Base-by-base conservation (phyloP, 352 stramenopile genomes). In the Phytophthora capsici region DNA sequence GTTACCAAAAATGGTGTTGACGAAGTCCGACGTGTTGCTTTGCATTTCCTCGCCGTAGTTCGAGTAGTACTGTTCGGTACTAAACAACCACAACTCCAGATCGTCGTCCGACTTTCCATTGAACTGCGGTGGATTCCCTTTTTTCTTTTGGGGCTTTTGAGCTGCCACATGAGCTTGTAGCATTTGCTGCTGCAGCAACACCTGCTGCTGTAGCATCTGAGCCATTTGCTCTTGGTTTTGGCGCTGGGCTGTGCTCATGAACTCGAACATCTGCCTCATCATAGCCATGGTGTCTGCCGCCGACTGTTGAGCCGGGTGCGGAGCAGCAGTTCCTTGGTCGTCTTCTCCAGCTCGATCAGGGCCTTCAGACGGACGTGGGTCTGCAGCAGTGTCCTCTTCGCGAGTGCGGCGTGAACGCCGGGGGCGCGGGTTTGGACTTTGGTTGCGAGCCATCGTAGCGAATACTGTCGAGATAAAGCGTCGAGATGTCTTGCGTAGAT, bases 181-280 rank as follows among this genome's bases (percentile, higher is more conserved):
- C 34, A 63, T 56, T 22, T 32, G 56, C 22, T 63, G 45, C 56
- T 57, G 56, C 25, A 49, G 41, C 45, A 43, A 25, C 1, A 56
- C 56, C 32, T 64, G 56, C n/a, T 57, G 34, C 34, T 57, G 46
- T 22, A 64, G 28, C 37, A 47, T 44, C 22, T 63, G 30, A 6
- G 25, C 10, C 20, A 59, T 59, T 14, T 53, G 22, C 28, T 54
- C 14, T 16, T 54, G 54, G 9, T 54, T 36, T 38, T 63, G 43
- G 6, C 37, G 50, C 25, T 57, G 46, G 2, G 28, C 26, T 1
- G 46, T 54, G 7, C n/a, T 54, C 46, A 51, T 38, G 14, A 38
- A 51, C 14, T 38, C 43, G 17, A 47, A 47, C 16, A 47, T 47
- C 40, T 47, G 40, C 40, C 20, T 2, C 40, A 47, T 47, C 40